Evolutionary conservation across 352 stramenopile species (phyloP), one percentile per base, ranked within the genome.

Genomic region (Blastocystis sp.): DNA sequence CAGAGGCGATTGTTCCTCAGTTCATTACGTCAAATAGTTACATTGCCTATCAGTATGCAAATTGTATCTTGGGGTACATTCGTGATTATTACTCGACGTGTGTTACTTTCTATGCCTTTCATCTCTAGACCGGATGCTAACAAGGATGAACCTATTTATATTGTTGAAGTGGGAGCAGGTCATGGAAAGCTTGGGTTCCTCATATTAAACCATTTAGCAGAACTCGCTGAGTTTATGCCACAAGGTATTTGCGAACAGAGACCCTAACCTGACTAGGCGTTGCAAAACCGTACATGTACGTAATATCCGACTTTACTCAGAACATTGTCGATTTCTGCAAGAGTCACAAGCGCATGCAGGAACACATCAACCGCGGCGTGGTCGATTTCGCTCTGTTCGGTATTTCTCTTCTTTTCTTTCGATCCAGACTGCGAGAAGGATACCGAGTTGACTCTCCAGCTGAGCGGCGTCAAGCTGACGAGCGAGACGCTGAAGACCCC

Each of bases 11-110:
- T 76, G 94, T 96, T 45, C 93, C 93, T 55, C 93, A 95, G 91
- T 96, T 96, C 76, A 95, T 96, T 88, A 96, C 93, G 55, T 96
- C 93, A 90, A 96, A 96, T 79, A 94, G 93, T 20, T 96, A 96
- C 91, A 96, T 96, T 90, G 94, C 93, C 62, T 95, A 95, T 90
- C 92, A 93, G 56, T 96, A 88, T 43, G 64, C 76, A 54, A 88
- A 88, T 26, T 88, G 76, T 39, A 88, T 88, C 30, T 45, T 88
- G 43, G 76, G 76, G 8, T 88, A 88, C 63, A 88, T 88, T 37
- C 50, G 54, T 45, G 76, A 88, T 70, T 88, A 88, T 24, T 88
- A 88, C 53, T 75, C 26, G 9, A 47, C 18, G 76, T 88, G 68
- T 43, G 30, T 59, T 88, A 43, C 24, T 24, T 13, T 13, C 24